Base-by-base conservation (phyloP, 225 moss, liverwort and hornwort genomes). In the Anthoceros angustus region DNA sequence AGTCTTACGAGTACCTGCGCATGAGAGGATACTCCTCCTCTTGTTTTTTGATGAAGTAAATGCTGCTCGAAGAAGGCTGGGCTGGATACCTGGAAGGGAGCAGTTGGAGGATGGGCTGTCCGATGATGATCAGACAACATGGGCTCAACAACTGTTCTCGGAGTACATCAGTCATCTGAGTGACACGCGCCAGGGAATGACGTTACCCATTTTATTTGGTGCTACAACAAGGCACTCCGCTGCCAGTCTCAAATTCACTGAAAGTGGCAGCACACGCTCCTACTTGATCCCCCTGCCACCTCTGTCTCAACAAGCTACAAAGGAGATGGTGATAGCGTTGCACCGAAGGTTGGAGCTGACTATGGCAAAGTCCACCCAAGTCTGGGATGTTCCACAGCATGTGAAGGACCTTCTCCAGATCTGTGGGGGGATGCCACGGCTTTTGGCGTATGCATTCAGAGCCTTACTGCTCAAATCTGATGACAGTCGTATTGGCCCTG, bases 141-240 rank as follows among this genome's bases (percentile, higher is more conserved):
- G n/a, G n/a, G n/a, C n/a, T n/a, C n/a, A n/a, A n/a, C n/a, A n/a
- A n/a, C n/a, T n/a, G n/a, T n/a, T n/a, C n/a, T n/a, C n/a, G n/a
- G n/a, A n/a, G n/a, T n/a, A n/a, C n/a, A n/a, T n/a, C n/a, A n/a
- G n/a, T n/a, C n/a, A n/a, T n/a, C n/a, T n/a, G 43, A 45, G 43
- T 45, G 43, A 45, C 43, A 45, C 43, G 43, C 43, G 43, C 43
- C 43, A 45, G 43, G 43, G 43, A 45, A 45, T 45, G 43, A 45
- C 43, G 43, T 45, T 45, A 45, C 43, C 43, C 43, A 45, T 45
- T 45, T 45, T 45, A 45, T 45, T 45, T 45, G 43, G 43, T 45
- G 43, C 43, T 45, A 45, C 43, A 45, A 45, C 43, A 45, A 45
- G 43, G 43, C 43, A 45, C 43, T 45, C 43, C 43, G 43, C 43